A percentile compares a stretch with the other conserved stretches of the same genome.
phyloP scores from a whole-genome alignment of 2,329 filamentous ascomycete species.

The Aspergillus udagawae region DNA sequence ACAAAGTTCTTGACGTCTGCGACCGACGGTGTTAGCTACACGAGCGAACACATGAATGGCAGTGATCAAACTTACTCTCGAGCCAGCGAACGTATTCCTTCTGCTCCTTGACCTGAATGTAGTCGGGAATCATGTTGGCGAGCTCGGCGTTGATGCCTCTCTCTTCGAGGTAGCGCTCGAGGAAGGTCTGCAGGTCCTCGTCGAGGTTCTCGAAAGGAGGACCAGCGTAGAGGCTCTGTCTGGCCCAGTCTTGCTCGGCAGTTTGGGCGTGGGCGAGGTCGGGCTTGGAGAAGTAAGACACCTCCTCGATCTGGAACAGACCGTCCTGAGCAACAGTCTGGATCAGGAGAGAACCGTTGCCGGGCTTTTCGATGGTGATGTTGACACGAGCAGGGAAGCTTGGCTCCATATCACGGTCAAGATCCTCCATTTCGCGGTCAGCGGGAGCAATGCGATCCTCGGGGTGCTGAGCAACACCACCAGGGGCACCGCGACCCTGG shows the following conservation, averaged over 20 bases:
- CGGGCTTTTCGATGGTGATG: constrained; percentile 83
- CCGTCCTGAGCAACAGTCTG: constrained; percentile 85
- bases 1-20: constrained; percentile 79
- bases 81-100: constrained; percentile 93
- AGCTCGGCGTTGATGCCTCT: constrained; percentile 82
- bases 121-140: constrained; percentile 88
- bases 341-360: constrained; percentile 79
- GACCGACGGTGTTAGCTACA: constrained; percentile 9
- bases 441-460: constrained; percentile 56
- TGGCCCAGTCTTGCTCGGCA: constrained; percentile 71
- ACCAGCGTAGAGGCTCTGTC: constrained; percentile 78
- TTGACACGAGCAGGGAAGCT: constrained; percentile 78
- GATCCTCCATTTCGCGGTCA: constrained; percentile 56
- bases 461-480: constrained; percentile 48
- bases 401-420: constrained; percentile 47
- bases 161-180: constrained; percentile 94
- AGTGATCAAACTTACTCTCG: constrained; percentile 51
- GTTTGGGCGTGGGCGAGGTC: constrained; percentile 71
- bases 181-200: constrained; percentile 85
- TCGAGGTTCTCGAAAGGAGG: constrained; percentile 92
- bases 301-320: constrained; percentile 80
- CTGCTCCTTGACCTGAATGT: constrained; percentile 98
- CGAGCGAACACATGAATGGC: not conserved
- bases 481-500: constrained; percentile 45
- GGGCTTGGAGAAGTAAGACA: constrained; percentile 79